A percentile compares a stretch with the other conserved stretches of the same genome.
Evolutionary conservation across 345 rosid genomes (phyloP).

Genomic region (Raphanus sativus): DNA sequence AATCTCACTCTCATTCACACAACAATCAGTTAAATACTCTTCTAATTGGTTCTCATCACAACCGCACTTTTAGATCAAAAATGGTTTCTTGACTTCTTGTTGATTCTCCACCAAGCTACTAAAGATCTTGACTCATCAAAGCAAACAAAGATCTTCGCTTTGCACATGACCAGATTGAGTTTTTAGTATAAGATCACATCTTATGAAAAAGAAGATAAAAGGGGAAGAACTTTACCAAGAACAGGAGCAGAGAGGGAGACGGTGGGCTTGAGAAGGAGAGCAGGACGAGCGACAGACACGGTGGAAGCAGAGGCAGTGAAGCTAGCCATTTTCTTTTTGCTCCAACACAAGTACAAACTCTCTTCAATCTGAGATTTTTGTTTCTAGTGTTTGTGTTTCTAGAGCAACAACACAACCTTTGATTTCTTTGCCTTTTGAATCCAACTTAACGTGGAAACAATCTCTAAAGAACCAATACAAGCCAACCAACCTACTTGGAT

Average conservation of each 20-base stretch:
- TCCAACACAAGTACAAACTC: conserved; percentile 40
- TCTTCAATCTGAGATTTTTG: conserved; percentile 11
- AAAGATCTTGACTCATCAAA: neutral
- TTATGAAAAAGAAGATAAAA: neutral
- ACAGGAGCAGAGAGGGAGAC: conserved; percentile 49
- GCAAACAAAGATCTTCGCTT: conserved; percentile 9
- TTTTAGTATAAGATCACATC: conserved; percentile 13
- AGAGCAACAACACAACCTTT: conserved; percentile 6
- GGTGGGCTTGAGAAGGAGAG: conserved; percentile 47
- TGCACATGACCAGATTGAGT: neutral
- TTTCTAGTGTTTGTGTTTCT: neutral
- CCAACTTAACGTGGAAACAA: conserved; percentile 13
- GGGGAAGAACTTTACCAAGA: conserved; percentile 49
- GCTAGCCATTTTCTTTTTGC: conserved; percentile 32
- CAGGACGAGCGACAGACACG: conserved; percentile 48
- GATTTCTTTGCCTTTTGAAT: conserved; percentile 31
- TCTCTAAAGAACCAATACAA: conserved; percentile 21
- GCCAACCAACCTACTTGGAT: conserved; percentile 42
- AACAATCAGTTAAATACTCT: neutral
- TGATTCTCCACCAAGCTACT: conserved; percentile 3
- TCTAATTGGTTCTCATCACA: neutral
- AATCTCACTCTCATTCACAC: conserved; percentile 7
- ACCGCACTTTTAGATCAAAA: neutral
- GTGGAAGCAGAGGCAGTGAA: conserved; percentile 53
- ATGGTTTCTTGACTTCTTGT: conserved; percentile 8